Conservation (phyloP, 148 eudicot species). For the Spergularia marina region DNA sequence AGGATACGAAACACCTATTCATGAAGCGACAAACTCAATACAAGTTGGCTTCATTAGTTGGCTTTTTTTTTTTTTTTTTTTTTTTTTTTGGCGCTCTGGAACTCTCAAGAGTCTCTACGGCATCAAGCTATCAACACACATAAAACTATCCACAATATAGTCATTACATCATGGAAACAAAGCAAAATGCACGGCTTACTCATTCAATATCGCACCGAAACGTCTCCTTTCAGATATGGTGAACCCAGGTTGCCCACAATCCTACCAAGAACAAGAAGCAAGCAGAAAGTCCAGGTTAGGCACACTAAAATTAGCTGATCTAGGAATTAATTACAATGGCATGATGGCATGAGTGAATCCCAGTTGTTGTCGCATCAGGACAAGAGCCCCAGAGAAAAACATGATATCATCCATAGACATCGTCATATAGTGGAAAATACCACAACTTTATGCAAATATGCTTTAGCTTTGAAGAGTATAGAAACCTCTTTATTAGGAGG, state of each 20-base stretch:
- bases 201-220: slow-evolving; percentile 71
- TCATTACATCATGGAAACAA: background rate
- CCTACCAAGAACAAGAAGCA: slow-evolving; percentile 45
- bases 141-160: background rate
- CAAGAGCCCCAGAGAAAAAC: background rate
- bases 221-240: slow-evolving; percentile 86
- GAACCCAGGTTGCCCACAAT: slow-evolving; percentile 97
- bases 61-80: background rate
- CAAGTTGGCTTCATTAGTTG: no score
- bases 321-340: background rate
- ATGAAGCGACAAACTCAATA: no score
- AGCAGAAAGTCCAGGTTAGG: slow-evolving; percentile 15
- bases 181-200: slow-evolving; percentile 45
- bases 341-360: background rate
- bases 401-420: background rate
- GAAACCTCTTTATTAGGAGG: slow-evolving; percentile 96
- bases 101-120: background rate
- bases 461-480: slow-evolving; percentile 8
- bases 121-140: slow-evolving; percentile 2
- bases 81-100: background rate
- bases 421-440: background rate
- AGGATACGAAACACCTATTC: background rate
- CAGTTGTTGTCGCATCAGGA: background rate
- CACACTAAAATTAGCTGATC: background rate
- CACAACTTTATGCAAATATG: background rate